A percentile compares a stretch with the other conserved stretches of the same genome.
Evolutionary conservation across 1,139 yeast species (phyloP).

Genomic region (Geotrichum citri-aurantii): DNA sequence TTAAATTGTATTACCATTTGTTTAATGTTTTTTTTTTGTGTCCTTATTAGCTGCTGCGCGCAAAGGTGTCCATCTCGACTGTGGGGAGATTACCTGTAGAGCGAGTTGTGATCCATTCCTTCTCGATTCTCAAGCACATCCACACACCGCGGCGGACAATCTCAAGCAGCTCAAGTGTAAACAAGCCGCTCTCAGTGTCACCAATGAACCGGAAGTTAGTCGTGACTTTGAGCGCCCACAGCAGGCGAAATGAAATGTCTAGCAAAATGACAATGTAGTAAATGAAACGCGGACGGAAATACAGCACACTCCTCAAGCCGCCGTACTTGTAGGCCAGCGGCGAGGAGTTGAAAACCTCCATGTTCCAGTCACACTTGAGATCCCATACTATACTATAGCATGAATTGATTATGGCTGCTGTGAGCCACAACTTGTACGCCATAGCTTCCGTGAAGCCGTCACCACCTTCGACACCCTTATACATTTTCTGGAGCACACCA

Average conservation of each 20-base stretch:
- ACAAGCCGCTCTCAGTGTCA: slow-evolving; percentile 55
- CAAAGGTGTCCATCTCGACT: background rate
- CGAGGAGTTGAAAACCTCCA: slow-evolving; percentile 39
- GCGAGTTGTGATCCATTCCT: slow-evolving; percentile 45
- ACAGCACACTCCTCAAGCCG: slow-evolving; percentile 17
- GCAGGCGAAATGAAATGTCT: slow-evolving; percentile 62
- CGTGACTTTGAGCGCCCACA: slow-evolving; percentile 61
- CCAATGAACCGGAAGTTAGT: slow-evolving; percentile 31
- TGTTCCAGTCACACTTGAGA: slow-evolving; percentile 80
- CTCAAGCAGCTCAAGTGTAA: slow-evolving; percentile 64
- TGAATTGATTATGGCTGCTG: slow-evolving; percentile 56
- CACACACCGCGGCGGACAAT: slow-evolving; percentile 80
- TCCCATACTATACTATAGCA: slow-evolving; percentile 85
- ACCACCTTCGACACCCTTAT: slow-evolving; percentile 19
- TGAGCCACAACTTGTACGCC: slow-evolving; percentile 45
- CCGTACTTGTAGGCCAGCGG: slow-evolving; percentile 17
- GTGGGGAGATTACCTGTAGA: background rate
- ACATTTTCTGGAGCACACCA: slow-evolving; percentile 24
- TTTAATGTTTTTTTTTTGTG: background rate
- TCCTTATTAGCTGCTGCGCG: background rate
- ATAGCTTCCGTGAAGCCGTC: slow-evolving; percentile 25
- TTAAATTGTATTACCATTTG: background rate
- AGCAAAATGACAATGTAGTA: slow-evolving; percentile 52
- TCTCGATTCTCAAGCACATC: slow-evolving; percentile 79
- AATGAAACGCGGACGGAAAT: slow-evolving; percentile 26